A percentile compares a stretch with the other conserved stretches of the same genome.
phyloP scores from a whole-genome alignment of 371 early-diverging fungal species.

The Mortierella sp. region DNA sequence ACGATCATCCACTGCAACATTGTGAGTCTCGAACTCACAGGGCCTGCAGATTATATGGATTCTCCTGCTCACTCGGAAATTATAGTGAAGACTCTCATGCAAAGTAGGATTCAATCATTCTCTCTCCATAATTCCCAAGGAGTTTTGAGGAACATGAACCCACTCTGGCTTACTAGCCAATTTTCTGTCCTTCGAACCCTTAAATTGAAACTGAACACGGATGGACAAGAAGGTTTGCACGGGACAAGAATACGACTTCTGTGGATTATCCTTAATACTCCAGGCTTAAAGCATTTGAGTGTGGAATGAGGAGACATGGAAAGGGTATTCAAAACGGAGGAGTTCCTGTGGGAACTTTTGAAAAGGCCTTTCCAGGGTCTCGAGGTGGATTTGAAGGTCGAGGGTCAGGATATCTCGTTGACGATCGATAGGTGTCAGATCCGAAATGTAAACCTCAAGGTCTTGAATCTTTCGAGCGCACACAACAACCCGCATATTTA shows the following conservation, averaged over 20 bases:
- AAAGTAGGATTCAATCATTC: slow-evolving; percentile 1
- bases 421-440: not conserved
- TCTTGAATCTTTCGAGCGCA: not conserved
- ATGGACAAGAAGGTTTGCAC: not conserved
- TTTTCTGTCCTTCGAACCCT: not conserved
- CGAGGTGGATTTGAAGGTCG: not conserved
- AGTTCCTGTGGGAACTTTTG: not conserved
- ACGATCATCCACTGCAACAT: not conserved
- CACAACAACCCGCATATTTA: not conserved
- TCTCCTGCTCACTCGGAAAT: not conserved
- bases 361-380: not conserved
- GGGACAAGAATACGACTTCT: too few relatives aligned
- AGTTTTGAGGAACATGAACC: not conserved
- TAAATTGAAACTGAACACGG: not conserved
- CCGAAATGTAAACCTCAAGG: not conserved
- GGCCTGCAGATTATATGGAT: not conserved
- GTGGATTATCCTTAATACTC: not conserved
- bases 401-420: not conserved
- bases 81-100: not conserved
- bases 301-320: slow-evolving; percentile 2
- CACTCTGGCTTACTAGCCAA: not conserved
- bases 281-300: not conserved
- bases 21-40: slow-evolving; percentile 7
- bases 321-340: not conserved
- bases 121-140: not conserved